phyloP scores from a whole-genome alignment of 2,329 filamentous ascomycete genomes.

The Alternaria sp. region DNA sequence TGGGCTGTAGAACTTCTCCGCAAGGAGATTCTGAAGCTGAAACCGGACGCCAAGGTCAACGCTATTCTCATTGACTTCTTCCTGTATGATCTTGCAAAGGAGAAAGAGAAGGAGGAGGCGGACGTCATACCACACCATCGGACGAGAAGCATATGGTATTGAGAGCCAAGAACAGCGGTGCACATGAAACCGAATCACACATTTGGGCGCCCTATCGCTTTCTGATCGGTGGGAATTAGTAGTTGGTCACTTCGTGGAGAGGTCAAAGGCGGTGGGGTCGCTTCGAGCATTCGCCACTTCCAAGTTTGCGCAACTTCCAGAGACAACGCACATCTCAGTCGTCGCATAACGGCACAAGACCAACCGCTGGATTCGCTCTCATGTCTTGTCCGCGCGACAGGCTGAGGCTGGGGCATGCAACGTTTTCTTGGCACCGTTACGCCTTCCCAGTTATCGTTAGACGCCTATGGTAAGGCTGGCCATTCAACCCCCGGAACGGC shows the following conservation, averaged over 20 bases:
- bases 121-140: slow-evolving; percentile 77
- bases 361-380: background rate
- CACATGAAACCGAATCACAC: background rate
- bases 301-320: background rate
- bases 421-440: background rate
- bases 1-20: slow-evolving; percentile 93
- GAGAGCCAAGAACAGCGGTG: background rate
- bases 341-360: background rate
- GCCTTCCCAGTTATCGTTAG: slow-evolving; percentile 3
- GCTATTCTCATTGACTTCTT: slow-evolving; percentile 97
- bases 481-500: slow-evolving; percentile 6
- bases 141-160: slow-evolving; percentile 96
- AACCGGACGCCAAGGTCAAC: slow-evolving; percentile 76
- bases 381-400: background rate
- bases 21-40: slow-evolving; percentile 74
- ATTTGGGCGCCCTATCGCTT: background rate
- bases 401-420: background rate
- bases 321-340: background rate
- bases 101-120: slow-evolving; percentile 64
- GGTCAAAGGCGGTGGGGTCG: background rate
- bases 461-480: background rate
- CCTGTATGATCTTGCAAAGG: slow-evolving; percentile 92
- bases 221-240: background rate
- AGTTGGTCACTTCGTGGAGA: background rate
- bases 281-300: slow-evolving; percentile 1